These are phyloP conservation scores for Actinidia arguta DNA, from an alignment of 179 eudicot genomes.

Conservation along the genomic window DNA sequence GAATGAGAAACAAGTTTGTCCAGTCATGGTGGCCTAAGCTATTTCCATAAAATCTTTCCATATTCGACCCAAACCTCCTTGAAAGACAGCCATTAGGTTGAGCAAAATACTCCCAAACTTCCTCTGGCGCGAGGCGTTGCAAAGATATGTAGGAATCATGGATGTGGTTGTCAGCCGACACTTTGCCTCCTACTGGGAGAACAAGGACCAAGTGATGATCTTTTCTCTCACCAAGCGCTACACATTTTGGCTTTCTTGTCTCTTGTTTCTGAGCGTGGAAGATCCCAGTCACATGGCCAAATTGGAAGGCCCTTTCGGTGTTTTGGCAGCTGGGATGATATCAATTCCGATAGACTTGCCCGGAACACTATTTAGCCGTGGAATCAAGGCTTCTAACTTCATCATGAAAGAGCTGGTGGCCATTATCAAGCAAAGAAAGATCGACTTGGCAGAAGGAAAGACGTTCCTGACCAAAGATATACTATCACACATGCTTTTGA, in stretches of 20 bases:
- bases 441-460: neutral
- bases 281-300: neutral
- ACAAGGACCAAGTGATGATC: no score
- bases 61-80: no score
- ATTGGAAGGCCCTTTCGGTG: neutral
- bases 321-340: neutral
- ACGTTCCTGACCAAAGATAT: slow-evolving; percentile 6
- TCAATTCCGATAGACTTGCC: neutral
- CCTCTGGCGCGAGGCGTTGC: no score
- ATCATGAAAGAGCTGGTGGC: neutral
- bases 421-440: slow-evolving; percentile 2
- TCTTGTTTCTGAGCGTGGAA: slow-evolving; percentile 12
- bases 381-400: neutral
- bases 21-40: no score
- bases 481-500: slow-evolving; percentile 15
- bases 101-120: no score
- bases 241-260: slow-evolving; percentile 5
- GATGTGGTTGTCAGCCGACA: no score
- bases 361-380: slow-evolving; percentile 2
- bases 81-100: no score
- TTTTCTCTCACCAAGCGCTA: slow-evolving; percentile 7
- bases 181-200: no score
- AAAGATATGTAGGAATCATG: no score
- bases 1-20: no score
- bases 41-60: no score